Evolutionary conservation across 2,329 filamentous ascomycete species (phyloP).

Genomic region (Teratosphaeria epicoccoides): DNA sequence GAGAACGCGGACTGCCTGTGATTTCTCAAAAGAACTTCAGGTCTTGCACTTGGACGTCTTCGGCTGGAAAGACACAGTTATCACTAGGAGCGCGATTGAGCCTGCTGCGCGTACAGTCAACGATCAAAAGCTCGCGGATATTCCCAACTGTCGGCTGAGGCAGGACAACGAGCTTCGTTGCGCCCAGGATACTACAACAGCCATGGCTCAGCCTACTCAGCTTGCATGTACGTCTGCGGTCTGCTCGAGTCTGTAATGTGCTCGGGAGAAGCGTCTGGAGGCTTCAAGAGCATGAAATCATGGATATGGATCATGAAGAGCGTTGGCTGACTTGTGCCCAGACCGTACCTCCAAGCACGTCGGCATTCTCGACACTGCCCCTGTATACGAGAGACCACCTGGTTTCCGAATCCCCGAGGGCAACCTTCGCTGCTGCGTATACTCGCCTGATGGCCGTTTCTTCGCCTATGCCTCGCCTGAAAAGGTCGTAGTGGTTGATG

Average conservation of each 20-base stretch:
- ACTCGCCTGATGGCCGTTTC: conserved; percentile 91
- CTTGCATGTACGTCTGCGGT: conserved; percentile 59
- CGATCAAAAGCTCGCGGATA: conserved; percentile 44
- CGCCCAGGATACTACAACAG: conserved; percentile 41
- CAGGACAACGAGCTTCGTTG: background rate
- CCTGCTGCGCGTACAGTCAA: background rate
- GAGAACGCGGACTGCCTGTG: conserved; percentile 16
- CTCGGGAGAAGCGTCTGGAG: background rate
- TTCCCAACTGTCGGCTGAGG: background rate
- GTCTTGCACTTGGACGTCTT: conserved; percentile 2
- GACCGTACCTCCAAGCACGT: conserved; percentile 94
- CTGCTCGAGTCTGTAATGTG: background rate
- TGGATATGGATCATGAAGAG: conserved; percentile 1
- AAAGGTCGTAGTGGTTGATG: conserved; percentile 74
- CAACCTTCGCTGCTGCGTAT: conserved; percentile 86
- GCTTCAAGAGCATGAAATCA: background rate
- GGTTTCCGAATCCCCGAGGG: conserved; percentile 80
- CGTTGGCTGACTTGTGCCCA: conserved; percentile 20
- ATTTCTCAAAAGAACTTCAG: conserved; percentile 4
- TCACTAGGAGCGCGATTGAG: background rate
- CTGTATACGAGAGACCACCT: conserved; percentile 72
- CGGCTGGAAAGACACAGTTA: background rate
- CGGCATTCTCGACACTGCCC: conserved; percentile 83
- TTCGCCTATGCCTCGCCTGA: conserved; percentile 91
- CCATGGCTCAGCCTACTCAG: conserved; percentile 88